Evolutionary conservation across 2,329 filamentous ascomycete species (phyloP).

Genomic region (Pyrenochaeta sp.): DNA sequence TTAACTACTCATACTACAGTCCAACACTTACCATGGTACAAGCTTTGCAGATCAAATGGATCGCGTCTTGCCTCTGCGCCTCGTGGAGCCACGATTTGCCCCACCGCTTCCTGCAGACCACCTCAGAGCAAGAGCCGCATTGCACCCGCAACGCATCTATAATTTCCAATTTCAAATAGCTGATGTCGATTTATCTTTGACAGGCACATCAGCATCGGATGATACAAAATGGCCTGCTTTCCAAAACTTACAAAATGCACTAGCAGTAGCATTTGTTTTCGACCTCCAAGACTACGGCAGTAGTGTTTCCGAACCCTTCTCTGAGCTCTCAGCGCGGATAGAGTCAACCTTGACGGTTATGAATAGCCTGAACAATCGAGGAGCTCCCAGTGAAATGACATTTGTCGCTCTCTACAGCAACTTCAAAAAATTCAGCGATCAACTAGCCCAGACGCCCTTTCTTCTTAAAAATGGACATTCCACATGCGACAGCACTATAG

Average conservation of each 20-base stretch:
- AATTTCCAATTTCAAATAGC: background rate
- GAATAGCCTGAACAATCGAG: background rate
- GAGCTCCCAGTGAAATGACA: background rate
- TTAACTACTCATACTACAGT: background rate
- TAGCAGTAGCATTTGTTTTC: background rate
- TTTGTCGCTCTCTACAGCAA: background rate
- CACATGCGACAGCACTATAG: too few relatives aligned
- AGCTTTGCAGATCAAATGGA: slow-evolving; percentile 2
- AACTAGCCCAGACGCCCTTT: too few relatives aligned
- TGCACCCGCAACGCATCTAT: background rate
- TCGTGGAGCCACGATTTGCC: background rate
- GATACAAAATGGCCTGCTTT: too few relatives aligned
- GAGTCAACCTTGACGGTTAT: background rate
- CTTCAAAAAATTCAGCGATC: background rate
- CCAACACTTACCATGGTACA: too few relatives aligned
- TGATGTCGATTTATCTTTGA: too few relatives aligned
- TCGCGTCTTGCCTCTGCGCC: background rate
- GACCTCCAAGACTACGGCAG: slow-evolving; percentile 1
- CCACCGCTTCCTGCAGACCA: background rate
- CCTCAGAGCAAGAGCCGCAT: background rate
- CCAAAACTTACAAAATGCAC: background rate
- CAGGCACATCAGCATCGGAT: too few relatives aligned
- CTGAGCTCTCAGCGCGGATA: background rate
- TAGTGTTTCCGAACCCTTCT: background rate
- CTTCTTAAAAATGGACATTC: too few relatives aligned